Conservation (phyloP, 78 protist genomes). For the Thecamonas trahens region DNA sequence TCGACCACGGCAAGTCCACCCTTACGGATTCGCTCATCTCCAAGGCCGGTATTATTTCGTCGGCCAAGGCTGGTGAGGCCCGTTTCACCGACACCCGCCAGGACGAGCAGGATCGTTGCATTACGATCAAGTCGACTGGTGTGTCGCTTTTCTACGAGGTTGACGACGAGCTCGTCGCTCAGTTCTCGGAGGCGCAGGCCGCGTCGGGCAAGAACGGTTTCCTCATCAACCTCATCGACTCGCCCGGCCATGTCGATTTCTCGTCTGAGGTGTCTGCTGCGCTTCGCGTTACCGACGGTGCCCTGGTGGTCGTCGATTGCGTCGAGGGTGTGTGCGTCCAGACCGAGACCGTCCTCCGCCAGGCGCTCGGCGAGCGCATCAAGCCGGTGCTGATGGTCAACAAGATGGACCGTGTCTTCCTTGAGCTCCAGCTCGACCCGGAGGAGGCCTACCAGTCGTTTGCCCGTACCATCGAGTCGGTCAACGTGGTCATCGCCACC, state of each 20-base stretch:
- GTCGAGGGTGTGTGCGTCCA: slow-evolving; percentile 99
- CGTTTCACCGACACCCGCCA: slow-evolving; percentile 94
- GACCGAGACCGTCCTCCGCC: slow-evolving; percentile 98
- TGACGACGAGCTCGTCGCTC: slow-evolving; percentile 35
- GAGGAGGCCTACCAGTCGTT: slow-evolving; percentile 88
- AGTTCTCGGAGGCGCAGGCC: slow-evolving; percentile 9
- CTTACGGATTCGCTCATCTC: slow-evolving; percentile 96
- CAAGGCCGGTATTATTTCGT: slow-evolving; percentile 97
- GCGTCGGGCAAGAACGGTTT: slow-evolving; percentile 58
- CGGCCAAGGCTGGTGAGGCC: slow-evolving; percentile 89
- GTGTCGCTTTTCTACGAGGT: slow-evolving; percentile 87
- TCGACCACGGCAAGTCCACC: slow-evolving; percentile 95
- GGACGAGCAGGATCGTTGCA: slow-evolving; percentile 97
- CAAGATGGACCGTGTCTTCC: slow-evolving; percentile 97
- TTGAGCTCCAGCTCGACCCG: slow-evolving; percentile 89
- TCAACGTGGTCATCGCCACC: slow-evolving; percentile 88
- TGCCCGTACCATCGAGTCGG: slow-evolving; percentile 78
- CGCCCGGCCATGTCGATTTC: slow-evolving; percentile 99
- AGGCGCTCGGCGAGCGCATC: slow-evolving; percentile 98
- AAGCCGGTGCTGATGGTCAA: slow-evolving; percentile 93
- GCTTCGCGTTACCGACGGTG: slow-evolving; percentile 99
- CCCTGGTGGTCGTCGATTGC: slow-evolving; percentile 98
- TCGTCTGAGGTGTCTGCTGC: slow-evolving; percentile 99
- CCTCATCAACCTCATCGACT: slow-evolving; percentile 96
- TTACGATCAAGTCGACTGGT: slow-evolving; percentile 99